A percentile compares a stretch with the other conserved stretches of the same genome.
Evolutionary conservation across 2,329 filamentous ascomycete species (phyloP).

Genomic region (Aspergillus fijiensis): DNA sequence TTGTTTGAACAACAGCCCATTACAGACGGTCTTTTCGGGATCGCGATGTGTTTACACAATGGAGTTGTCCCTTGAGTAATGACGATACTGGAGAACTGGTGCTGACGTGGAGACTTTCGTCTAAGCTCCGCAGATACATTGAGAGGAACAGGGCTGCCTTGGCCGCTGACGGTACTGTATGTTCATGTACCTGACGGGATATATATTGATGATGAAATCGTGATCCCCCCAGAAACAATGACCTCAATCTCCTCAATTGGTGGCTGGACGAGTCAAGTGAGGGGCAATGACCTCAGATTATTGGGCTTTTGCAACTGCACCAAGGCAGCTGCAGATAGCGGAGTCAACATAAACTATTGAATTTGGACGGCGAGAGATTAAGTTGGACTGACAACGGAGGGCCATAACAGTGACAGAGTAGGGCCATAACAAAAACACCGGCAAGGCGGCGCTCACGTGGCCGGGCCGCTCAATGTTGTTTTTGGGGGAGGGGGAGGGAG

Average conservation of each 20-base stretch:
- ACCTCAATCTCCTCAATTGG: background rate
- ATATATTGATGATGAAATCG: background rate
- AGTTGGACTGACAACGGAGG: constrained; percentile 5
- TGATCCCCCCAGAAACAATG: background rate
- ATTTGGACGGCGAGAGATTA: background rate
- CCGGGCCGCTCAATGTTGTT: background rate
- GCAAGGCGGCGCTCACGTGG: constrained; percentile 1
- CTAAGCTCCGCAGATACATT: too few relatives aligned
- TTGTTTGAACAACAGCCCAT: too few relatives aligned
- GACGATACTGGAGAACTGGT: too few relatives aligned
- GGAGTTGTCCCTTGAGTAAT: fast-evolving
- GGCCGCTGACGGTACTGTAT: background rate
- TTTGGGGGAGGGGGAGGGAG: too few relatives aligned
- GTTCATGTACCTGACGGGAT: background rate
- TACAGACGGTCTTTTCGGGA: too few relatives aligned
- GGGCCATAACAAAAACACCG: constrained; percentile 4
- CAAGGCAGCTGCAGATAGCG: background rate
- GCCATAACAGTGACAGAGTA: background rate
- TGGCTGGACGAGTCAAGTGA: background rate
- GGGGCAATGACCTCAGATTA: background rate
- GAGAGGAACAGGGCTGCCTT: too few relatives aligned
- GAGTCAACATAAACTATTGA: background rate
- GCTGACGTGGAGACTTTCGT: too few relatives aligned
- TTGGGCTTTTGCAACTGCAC: background rate
- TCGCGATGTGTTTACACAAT: too few relatives aligned